phyloP scores from a whole-genome alignment of 768 basidiomycete genomes.

The Lactarius hengduanensis region DNA sequence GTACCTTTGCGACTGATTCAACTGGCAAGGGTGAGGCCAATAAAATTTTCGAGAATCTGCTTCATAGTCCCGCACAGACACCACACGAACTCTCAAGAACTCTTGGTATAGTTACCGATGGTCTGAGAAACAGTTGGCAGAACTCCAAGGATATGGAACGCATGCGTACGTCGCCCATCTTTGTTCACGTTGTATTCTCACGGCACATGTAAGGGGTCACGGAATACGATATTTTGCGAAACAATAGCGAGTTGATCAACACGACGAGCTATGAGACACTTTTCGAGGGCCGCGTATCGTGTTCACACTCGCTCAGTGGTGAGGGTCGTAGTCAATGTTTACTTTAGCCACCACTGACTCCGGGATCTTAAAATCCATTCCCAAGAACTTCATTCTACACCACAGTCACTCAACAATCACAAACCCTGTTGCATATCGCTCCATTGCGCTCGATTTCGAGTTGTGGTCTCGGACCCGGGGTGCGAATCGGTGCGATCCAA shows the following conservation, averaged over 20 bases:
- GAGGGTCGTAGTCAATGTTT: conserved; percentile 45
- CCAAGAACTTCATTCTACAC: conserved; percentile 33
- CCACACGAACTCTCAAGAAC: conserved; percentile 75
- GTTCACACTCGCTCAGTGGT: too few species aligned
- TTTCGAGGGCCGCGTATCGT: conserved; percentile 56
- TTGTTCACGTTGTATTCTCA: conserved; percentile 3
- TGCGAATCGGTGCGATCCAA: conserved; percentile 79
- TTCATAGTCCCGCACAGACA: conserved; percentile 44
- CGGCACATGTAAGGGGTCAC: conserved; percentile 63
- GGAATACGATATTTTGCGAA: conserved; percentile 74
- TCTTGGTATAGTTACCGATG: conserved; percentile 69
- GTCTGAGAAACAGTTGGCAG: conserved; percentile 83
- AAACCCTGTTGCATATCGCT: conserved; percentile 77
- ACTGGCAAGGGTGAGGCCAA: conserved; percentile 58
- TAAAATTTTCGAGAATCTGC: background rate
- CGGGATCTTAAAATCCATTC: too few species aligned
- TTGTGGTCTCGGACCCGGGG: conserved; percentile 77
- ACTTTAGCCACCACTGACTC: background rate
- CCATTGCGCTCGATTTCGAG: conserved; percentile 85
- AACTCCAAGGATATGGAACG: conserved; percentile 95
- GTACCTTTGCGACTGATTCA: conserved; percentile 73
- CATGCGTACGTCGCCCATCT: conserved; percentile 55
- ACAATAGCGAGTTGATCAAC: conserved; percentile 73
- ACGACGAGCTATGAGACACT: conserved; percentile 78
- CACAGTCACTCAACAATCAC: conserved; percentile 75